Evolutionary conservation across 306 rosid species (phyloP).

Genomic region (Benincasa hispida): DNA sequence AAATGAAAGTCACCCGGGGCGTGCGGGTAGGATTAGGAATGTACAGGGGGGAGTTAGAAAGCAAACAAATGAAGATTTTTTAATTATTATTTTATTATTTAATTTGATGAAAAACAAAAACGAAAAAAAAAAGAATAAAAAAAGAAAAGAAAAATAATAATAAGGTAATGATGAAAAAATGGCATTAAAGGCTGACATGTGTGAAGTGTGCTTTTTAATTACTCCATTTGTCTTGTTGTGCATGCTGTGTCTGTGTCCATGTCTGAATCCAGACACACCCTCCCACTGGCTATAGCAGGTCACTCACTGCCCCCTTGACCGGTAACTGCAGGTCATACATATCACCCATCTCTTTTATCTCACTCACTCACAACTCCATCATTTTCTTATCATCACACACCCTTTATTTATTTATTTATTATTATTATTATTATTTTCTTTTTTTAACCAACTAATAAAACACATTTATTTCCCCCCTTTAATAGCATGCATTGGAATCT

Average conservation of each 20-base stretch:
- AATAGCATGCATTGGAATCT: neutral
- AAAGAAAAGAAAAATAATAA: neutral
- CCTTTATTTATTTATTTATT: neutral
- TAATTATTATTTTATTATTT: neutral
- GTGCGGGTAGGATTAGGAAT: conserved; percentile 1
- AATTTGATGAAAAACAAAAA: neutral
- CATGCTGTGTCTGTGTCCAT: conserved; percentile 8
- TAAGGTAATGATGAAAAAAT: conserved; percentile 8
- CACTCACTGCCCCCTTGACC: neutral
- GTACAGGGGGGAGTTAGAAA: neutral
- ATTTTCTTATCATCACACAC: neutral
- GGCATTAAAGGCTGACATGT: conserved; percentile 8
- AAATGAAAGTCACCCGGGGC: conserved; percentile 6
- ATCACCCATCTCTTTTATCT: neutral
- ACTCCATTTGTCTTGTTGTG: conserved; percentile 4
- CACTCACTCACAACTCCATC: neutral
- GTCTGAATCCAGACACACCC: neutral
- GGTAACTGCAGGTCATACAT: conserved; percentile 2
- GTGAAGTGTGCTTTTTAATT: conserved; percentile 6
- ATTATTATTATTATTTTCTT: neutral
- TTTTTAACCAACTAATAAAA: too few relatives aligned
- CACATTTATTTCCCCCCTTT: neutral
- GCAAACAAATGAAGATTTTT: neutral
- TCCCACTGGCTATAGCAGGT: conserved; percentile 1
- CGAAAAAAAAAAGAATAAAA: neutral